These are phyloP conservation scores for Isabelozyma pseudorhagii DNA, from an alignment of 805 yeast genomes.

Conservation along the genomic window DNA sequence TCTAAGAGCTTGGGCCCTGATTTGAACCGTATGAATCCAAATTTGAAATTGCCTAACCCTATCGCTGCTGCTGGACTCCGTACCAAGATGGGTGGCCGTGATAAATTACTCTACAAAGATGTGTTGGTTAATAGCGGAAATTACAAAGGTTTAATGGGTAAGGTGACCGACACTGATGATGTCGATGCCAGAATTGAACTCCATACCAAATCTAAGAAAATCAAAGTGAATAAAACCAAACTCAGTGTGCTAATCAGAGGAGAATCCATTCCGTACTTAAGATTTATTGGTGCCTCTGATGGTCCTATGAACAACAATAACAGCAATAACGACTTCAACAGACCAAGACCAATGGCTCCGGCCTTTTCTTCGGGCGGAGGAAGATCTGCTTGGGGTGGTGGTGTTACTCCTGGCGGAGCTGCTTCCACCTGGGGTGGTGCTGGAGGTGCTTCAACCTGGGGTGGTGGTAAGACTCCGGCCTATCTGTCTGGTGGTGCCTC, in stretches of 20 bases:
- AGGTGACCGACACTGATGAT: conserved; percentile 90
- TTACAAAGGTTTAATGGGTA: conserved; percentile 92
- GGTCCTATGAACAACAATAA: conserved; percentile 4
- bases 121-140: conserved; percentile 89
- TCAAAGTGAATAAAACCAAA: conserved; percentile 77
- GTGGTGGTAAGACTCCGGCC: conserved; percentile 13
- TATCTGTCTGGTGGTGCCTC: conserved; percentile 24
- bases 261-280: conserved; percentile 71
- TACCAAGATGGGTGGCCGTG: conserved; percentile 68
- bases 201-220: conserved; percentile 86
- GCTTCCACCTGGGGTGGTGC: conserved; percentile 26
- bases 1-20: conserved; percentile 60
- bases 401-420: conserved; percentile 21
- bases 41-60: conserved; percentile 58
- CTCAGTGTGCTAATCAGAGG: conserved; percentile 72
- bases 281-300: conserved; percentile 56
- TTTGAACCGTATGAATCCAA: conserved; percentile 85
- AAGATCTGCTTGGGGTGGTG: conserved; percentile 53
- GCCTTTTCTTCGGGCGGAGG: conserved; percentile 42
- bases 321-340: conserved; percentile 6
- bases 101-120: conserved; percentile 74
- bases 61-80: conserved; percentile 41
- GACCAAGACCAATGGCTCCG: conserved; percentile 20
- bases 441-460: conserved; percentile 25
- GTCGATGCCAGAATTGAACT: conserved; percentile 88